Evolutionary conservation across 2,329 filamentous ascomycete species (phyloP), one percentile per base, ranked within the genome.

Genomic region (Epichloe glyceriae): DNA sequence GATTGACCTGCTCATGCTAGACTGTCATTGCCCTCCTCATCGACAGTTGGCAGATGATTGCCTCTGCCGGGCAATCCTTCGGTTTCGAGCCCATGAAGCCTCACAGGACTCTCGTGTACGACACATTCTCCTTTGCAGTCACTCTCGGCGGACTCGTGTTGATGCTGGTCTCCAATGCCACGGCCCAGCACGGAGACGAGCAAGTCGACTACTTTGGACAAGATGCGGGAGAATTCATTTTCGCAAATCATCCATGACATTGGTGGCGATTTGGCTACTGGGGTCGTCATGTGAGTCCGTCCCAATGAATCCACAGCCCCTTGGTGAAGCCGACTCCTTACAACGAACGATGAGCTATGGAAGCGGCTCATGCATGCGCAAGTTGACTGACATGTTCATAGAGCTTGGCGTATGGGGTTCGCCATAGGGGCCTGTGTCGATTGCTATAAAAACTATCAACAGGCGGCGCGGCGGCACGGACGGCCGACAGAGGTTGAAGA

Each of bases 41-140:
- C 49, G 67, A 69, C 45, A 67, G 64, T 57, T 68, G 66, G 65
- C 64, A 68, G 40, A 59, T 63, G 42, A 50, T 63, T 45, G 61
- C 65, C 3, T 54, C 62, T 14, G 55, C 58, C 5, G 61, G 66
- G 26, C 53, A 57, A 7, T 51, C 58, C 7, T 50, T 58, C 12
- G 58, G 58, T 7, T 61, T 66, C 14, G 52, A 56, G 15, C 55
- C 60, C 30, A 51, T 65, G 26, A 53, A 59, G 17, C 55, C 62
- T 2, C 59, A 60, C 3, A 58, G 63, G n/a, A 57, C 55, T 38
- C 53, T 65, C 5, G 50, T 66, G 6, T 61, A 65, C 52, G 66
- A 69, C 47, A 52, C 66, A 40, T 62, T 67, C 41, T 54, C 62
- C 7, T 55, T 68, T 19, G 64, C 61, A 19, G 50, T 68, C 14